Base-by-base conservation (phyloP, 495 filamentous ascomycete genomes). In the Pseudotulostoma volvatum region DNA sequence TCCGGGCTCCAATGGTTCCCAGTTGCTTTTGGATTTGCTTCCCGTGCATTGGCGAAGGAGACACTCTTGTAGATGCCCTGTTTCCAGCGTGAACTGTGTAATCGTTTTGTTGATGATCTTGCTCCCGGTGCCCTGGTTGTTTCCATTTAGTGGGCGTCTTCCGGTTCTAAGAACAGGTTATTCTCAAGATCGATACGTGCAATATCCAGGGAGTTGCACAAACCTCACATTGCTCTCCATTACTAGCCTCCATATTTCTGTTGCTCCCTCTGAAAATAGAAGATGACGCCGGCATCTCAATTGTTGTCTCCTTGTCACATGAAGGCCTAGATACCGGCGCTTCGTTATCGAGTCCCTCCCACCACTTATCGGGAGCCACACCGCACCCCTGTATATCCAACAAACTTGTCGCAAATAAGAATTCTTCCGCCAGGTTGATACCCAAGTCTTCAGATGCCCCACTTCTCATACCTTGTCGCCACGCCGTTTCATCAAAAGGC, bases 401-500 rank as follows among this genome's bases (percentile, higher is more conserved):
- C 11, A 28, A 5, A 28, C 23, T 28, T 28, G 5, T 28, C 23
- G 11, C 5, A 28, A 28, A 5, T 28, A 11, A 28, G 5, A 11
- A 11, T 5, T 28, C 5, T 5, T 5, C 11, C 5, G 23, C 11
- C 5, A 11, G 11, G 23, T 11, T 5, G 23, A 11, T 28, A 5
- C 5, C 23, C 11, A 11, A 28, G 3, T 7, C 33, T 37, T 18
- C 33, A 15, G 15, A 11, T 5, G 23, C 23, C 37, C 32, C 40
- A 11, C 20, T n/a, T 14, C 11, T 14, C 1, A 28, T 5, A 7
- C 25, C 23, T 2, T 35, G 43, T 2, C 54, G 48, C 65, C 66
- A 71, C 17, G 41, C 40, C 19, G 56, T 19, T 38, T 67, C 55
- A 37, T 70, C 54, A 41, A 72, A 72, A 9, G 53, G 53, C 7